Evolutionary conservation across 768 basidiomycete genomes (phyloP).

Genomic region (Lactarius trivialis): DNA sequence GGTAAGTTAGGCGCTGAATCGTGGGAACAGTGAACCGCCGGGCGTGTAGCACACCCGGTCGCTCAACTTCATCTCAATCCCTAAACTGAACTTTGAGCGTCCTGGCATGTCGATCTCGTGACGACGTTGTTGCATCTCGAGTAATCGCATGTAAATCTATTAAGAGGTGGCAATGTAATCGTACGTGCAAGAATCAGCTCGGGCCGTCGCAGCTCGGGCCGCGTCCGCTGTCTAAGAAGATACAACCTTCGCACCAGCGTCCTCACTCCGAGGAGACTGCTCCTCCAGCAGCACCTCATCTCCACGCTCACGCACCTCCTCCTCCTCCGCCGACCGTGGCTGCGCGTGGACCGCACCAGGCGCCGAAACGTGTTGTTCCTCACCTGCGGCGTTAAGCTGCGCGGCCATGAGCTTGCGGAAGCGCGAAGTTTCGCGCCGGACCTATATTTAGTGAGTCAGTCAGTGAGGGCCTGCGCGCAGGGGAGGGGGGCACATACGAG

Average conservation of each 20-base stretch:
- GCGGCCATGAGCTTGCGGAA: slow-evolving; percentile 89
- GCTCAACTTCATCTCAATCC: too few relatives aligned
- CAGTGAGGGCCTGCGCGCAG: background rate
- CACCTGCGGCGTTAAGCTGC: slow-evolving; percentile 53
- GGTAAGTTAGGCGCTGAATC: too few relatives aligned
- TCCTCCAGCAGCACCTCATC: background rate
- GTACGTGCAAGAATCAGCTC: too few relatives aligned
- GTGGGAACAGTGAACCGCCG: too few relatives aligned
- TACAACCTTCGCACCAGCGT: background rate
- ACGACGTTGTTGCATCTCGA: too few relatives aligned
- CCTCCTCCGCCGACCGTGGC: background rate
- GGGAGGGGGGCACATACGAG: slow-evolving; percentile 38
- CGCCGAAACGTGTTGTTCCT: background rate
- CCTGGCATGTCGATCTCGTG: too few relatives aligned
- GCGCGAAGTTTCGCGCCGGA: slow-evolving; percentile 62
- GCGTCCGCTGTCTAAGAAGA: background rate
- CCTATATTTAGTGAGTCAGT: slow-evolving; percentile 33
- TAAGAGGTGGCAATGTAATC: too few relatives aligned
- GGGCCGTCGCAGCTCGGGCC: too few relatives aligned
- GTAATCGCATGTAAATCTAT: too few relatives aligned
- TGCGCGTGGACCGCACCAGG: background rate
- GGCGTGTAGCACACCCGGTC: too few relatives aligned
- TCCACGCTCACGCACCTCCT: background rate
- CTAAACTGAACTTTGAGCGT: too few relatives aligned
- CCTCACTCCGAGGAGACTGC: background rate